A percentile compares a stretch with the other conserved stretches of the same genome.
phyloP scores from a whole-genome alignment of 2,329 filamentous ascomycete genomes.

The Xylariaceae sp. region DNA sequence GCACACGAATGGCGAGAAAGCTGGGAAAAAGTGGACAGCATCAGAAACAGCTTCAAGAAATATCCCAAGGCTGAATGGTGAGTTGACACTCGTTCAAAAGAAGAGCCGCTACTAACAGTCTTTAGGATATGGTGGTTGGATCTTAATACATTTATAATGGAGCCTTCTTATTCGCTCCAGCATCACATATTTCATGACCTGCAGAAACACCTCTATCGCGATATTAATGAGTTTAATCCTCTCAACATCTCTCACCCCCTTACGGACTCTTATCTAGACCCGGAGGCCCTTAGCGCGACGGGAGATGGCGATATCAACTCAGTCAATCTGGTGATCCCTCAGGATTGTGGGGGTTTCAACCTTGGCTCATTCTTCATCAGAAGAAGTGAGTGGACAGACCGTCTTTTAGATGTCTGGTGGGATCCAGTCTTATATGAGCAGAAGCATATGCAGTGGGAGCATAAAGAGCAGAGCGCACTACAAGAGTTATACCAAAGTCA shows the following conservation, averaged over 20 bases:
- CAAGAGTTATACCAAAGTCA: conserved; percentile 89
- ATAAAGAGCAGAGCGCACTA: conserved; percentile 95
- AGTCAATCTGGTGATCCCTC: conserved; percentile 82
- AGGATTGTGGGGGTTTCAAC: conserved; percentile 96
- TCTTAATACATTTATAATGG: conserved; percentile 97
- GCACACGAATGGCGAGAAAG: conserved; percentile 98
- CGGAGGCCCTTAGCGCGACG: conserved; percentile 62
- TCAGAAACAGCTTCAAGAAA: conserved; percentile 83
- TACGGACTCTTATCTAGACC: conserved; percentile 70
- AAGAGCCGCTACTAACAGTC: conserved; percentile 6
- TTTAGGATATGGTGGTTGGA: conserved; percentile 99
- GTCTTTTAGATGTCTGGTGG: conserved; percentile 95
- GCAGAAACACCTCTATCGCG: conserved; percentile 72
- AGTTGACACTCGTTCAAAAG: conserved; percentile 29
- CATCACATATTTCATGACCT: conserved; percentile 84
- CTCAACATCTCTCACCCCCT: conserved; percentile 88
- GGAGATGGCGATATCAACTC: conserved; percentile 76
- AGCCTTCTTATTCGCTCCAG: conserved; percentile 85
- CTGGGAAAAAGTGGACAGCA: conserved; percentile 97
- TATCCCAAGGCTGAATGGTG: conserved; percentile 97
- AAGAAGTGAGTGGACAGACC: conserved; percentile 83
- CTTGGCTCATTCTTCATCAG: conserved; percentile 86
- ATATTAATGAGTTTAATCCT: conserved; percentile 95
- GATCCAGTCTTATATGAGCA: conserved; percentile 97
- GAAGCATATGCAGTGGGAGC: conserved; percentile 98